These are phyloP conservation scores for Ophiostoma himal-ulmi DNA, from an alignment of 2,329 filamentous ascomycete species.

Conservation along the genomic window DNA sequence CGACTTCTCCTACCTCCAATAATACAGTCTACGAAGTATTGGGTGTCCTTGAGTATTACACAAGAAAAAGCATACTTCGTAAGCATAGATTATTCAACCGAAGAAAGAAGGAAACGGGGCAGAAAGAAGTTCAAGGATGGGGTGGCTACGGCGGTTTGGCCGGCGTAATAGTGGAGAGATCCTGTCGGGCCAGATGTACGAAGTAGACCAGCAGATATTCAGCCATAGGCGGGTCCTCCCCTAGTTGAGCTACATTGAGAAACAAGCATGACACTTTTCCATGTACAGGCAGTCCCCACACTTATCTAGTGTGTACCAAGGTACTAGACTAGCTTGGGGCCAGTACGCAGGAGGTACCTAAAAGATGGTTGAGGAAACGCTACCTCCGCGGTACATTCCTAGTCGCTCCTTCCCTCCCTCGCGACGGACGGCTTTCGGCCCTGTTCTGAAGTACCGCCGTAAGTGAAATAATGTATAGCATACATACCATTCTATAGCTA, in stretches of 20 bases:
- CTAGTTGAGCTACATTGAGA: constrained; percentile 9
- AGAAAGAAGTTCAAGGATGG: constrained; percentile 28
- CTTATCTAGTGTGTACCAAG: neutral
- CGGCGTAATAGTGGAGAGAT: constrained; percentile 53
- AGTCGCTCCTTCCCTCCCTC: constrained; percentile 19
- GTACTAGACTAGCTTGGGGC: neutral
- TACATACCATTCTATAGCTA: neutral
- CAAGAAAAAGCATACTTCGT: neutral
- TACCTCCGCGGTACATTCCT: constrained; percentile 16
- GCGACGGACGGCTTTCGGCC: constrained; percentile 25
- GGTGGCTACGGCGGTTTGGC: constrained; percentile 48
- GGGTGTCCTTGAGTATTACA: too few relatives aligned
- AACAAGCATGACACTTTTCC: neutral
- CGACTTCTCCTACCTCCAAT: too few relatives aligned
- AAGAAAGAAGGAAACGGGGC: neutral
- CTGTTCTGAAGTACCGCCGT: constrained; percentile 26
- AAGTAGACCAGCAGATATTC: constrained; percentile 22
- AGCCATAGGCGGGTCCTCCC: constrained; percentile 23
- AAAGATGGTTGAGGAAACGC: neutral
- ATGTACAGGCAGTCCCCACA: neutral
- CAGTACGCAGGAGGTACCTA: neutral
- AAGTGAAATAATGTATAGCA: neutral
- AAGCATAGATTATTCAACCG: neutral
- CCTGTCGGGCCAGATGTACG: constrained; percentile 21
- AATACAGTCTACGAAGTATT: too few relatives aligned